phyloP scores from a whole-genome alignment of 106 monocot genomes.

The Chionographis japonica region DNA sequence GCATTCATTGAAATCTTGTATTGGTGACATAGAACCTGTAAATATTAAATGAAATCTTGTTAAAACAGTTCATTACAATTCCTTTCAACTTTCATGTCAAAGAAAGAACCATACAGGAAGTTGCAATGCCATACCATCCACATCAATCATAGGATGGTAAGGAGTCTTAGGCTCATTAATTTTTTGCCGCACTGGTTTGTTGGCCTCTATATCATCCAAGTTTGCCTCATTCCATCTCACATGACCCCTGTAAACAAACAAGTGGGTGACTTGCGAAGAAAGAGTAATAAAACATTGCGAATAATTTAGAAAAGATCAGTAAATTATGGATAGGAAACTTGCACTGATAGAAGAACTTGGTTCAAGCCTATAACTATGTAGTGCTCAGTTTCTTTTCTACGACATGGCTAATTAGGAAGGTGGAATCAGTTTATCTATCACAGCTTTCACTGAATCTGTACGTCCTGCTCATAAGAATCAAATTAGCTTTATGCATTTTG shows the following conservation, averaged over 20 bases:
- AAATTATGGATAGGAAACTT: too few species aligned
- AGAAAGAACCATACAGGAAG: not conserved
- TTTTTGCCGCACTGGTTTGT: constrained; percentile 46
- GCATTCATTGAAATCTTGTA: constrained; percentile 17
- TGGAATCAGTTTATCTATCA: too few species aligned
- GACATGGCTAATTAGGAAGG: too few species aligned
- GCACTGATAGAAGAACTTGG: too few species aligned
- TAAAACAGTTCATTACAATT: not conserved
- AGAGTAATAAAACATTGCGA: too few species aligned
- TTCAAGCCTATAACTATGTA: too few species aligned
- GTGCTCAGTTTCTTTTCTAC: too few species aligned
- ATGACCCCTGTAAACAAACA: constrained; percentile 17
- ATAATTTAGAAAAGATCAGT: too few species aligned
- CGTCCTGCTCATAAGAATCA: too few species aligned
- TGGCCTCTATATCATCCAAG: constrained; percentile 43
- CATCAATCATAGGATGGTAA: constrained; percentile 42
- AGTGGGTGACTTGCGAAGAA: not conserved
- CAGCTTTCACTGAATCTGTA: too few species aligned
- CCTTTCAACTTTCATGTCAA: not conserved
- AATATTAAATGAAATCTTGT: not conserved
- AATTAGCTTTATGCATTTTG: too few species aligned
- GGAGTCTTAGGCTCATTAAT: constrained; percentile 51
- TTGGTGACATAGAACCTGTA: constrained; percentile 25
- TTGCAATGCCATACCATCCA: constrained; percentile 16
- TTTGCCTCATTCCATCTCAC: constrained; percentile 47